Conservation (phyloP, 2,329 filamentous ascomycete species). For the Fusarium pseudoanthophilum region DNA sequence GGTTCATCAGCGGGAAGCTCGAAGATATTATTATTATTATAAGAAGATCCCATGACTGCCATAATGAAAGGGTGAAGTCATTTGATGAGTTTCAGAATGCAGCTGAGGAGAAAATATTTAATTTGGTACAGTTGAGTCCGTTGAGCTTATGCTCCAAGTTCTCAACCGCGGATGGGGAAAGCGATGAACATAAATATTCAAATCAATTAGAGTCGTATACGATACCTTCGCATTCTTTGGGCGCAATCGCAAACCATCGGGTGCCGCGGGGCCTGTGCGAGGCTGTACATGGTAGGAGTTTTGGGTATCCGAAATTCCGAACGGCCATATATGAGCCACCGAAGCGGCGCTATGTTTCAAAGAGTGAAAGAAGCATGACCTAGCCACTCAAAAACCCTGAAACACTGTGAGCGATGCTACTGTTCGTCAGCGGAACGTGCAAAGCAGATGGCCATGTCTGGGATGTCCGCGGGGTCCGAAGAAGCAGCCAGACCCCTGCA, state of each 20-base stretch:
- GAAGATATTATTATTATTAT: background rate
- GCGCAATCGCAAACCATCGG: background rate
- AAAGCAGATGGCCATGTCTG: background rate
- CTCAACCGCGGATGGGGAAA: background rate
- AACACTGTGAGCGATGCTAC: background rate
- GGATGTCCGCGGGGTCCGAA: background rate
- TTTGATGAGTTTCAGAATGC: background rate
- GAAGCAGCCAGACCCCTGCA: background rate
- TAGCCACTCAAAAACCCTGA: background rate
- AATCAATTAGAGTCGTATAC: fast-evolving
- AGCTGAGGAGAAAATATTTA: background rate
- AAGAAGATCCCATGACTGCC: background rate
- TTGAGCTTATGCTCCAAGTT: fast-evolving
- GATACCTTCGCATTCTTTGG: background rate
- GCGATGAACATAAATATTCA: background rate
- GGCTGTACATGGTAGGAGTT: background rate
- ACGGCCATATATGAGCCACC: background rate
- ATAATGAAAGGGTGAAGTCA: no score
- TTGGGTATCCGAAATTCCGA: background rate
- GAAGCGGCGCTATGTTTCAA: background rate
- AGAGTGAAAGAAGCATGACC: background rate
- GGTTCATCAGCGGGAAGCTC: background rate
- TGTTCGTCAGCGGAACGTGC: background rate
- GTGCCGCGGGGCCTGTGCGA: background rate
- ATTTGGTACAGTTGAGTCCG: background rate